Percentiles rank a stretch among this genome's conserved stretches.
phyloP scores from a whole-genome alignment of 805 yeast species.

The Starmerella powellii region DNA sequence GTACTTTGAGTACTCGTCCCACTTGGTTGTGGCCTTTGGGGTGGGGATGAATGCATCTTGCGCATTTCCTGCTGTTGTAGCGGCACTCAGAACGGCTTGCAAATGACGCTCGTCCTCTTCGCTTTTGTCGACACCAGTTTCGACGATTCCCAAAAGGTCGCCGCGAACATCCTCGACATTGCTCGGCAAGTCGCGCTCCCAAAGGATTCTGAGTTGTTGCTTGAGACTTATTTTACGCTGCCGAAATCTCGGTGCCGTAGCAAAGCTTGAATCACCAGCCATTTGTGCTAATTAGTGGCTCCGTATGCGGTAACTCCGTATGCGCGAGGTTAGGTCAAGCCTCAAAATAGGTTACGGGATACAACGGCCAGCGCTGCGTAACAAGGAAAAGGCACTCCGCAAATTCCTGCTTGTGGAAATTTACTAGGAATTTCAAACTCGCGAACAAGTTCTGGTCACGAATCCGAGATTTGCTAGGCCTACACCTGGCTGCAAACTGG shows the following conservation, averaged over 20 bases:
- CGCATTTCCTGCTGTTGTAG: constrained; percentile 35
- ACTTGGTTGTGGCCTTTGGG: constrained; percentile 78
- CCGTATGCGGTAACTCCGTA: too few species aligned
- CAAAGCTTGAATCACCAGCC: constrained; percentile 1
- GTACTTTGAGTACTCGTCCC: constrained; percentile 64
- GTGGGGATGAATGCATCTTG: constrained; percentile 71
- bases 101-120: constrained; percentile 96
- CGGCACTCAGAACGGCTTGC: constrained; percentile 76
- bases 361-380: constrained; percentile 3
- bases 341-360: neutral
- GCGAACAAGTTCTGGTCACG: too few species aligned
- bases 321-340: neutral
- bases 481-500: too few species aligned
- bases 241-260: constrained; percentile 55
- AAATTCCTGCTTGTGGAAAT: too few species aligned
- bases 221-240: constrained; percentile 91
- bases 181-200: constrained; percentile 70
- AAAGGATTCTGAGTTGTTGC: constrained; percentile 65
- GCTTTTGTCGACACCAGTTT: constrained; percentile 95
- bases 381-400: neutral
- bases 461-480: too few species aligned
- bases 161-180: constrained; percentile 70
- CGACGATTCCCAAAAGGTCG: constrained; percentile 67
- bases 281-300: neutral
- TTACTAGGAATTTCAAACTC: too few species aligned